Percentiles rank a stretch among this genome's conserved stretches.
Conservation (phyloP, 208 protist genomes). For the Trichomonas tenax region DNA sequence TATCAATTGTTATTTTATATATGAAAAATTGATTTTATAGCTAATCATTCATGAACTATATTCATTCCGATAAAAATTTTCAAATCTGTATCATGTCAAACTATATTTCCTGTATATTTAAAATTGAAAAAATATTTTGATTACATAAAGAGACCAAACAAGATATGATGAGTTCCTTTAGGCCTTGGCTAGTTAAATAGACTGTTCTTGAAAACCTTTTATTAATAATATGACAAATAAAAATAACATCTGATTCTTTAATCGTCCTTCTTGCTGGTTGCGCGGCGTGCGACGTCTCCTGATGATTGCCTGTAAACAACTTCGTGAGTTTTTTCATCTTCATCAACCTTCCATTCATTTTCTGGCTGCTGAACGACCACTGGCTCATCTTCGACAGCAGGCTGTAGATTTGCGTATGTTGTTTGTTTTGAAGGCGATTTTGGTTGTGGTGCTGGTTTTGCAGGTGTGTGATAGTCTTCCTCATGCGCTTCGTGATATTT, state of each 20-base stretch:
- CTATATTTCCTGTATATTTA: too few species aligned
- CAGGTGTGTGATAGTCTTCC: not conserved
- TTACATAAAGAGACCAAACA: too few species aligned
- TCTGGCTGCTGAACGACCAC: not conserved
- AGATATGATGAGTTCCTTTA: too few species aligned
- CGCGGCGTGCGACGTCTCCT: not conserved
- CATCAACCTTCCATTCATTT: not conserved
- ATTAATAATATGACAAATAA: too few species aligned
- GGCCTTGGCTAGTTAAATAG: too few species aligned
- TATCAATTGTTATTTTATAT: too few species aligned
- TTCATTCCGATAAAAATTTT: too few species aligned
- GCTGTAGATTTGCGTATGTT: not conserved
- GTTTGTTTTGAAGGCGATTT: not conserved
- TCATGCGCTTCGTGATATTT: not conserved
- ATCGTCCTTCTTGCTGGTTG: not conserved
- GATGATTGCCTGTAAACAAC: not conserved
- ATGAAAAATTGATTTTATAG: too few species aligned
- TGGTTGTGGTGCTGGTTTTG: not conserved
- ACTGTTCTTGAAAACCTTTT: too few species aligned
- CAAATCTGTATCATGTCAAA: too few species aligned
- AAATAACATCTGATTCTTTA: not conserved
- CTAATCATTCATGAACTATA: too few species aligned
- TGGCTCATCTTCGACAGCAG: not conserved
- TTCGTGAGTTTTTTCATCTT: not conserved
- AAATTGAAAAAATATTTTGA: too few species aligned